Conservation (phyloP, 1,139 yeast genomes). For the Lodderomyces jiufengensis region DNA sequence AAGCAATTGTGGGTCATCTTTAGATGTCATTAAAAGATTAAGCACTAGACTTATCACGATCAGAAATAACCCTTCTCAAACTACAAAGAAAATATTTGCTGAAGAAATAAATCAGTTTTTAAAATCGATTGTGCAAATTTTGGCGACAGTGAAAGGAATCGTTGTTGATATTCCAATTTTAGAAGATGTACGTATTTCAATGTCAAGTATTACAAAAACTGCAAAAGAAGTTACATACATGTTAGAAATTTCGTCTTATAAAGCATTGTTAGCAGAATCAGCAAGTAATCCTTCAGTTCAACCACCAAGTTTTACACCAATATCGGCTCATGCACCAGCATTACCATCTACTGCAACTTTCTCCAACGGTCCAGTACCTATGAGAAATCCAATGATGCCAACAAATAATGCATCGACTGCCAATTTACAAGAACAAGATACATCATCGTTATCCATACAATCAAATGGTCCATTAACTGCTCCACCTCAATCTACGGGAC, state of each 20-base stretch:
- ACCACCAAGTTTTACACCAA: conserved; percentile 35
- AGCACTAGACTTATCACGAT: conserved; percentile 55
- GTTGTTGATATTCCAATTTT: conserved; percentile 76
- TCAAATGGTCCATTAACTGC: conserved; percentile 25
- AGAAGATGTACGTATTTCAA: conserved; percentile 74
- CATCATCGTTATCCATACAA: background rate
- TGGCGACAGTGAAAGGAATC: conserved; percentile 80
- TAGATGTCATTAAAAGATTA: conserved; percentile 73
- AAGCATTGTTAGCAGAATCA: conserved; percentile 28
- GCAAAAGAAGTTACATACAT: conserved; percentile 87
- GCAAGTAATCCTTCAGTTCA: conserved; percentile 12
- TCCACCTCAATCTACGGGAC: conserved; percentile 37
- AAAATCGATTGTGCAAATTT: conserved; percentile 76
- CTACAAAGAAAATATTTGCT: conserved; percentile 68
- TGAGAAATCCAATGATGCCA: conserved; percentile 34
- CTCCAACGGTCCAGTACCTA: conserved; percentile 18
- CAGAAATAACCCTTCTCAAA: conserved; percentile 46
- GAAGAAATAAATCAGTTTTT: conserved; percentile 83
- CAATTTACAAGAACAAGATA: conserved; percentile 3
- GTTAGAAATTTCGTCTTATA: conserved; percentile 54
- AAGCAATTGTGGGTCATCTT: conserved; percentile 71
- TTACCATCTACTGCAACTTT: conserved; percentile 11
- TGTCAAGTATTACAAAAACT: conserved; percentile 79
- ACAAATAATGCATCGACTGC: conserved; percentile 12
- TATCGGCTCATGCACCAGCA: conserved; percentile 27